Percentiles rank a stretch among this genome's conserved stretches.
These are phyloP conservation scores for Lactifluus hygrophoroides DNA, from an alignment of 768 basidiomycete genomes.

Conservation along the genomic window DNA sequence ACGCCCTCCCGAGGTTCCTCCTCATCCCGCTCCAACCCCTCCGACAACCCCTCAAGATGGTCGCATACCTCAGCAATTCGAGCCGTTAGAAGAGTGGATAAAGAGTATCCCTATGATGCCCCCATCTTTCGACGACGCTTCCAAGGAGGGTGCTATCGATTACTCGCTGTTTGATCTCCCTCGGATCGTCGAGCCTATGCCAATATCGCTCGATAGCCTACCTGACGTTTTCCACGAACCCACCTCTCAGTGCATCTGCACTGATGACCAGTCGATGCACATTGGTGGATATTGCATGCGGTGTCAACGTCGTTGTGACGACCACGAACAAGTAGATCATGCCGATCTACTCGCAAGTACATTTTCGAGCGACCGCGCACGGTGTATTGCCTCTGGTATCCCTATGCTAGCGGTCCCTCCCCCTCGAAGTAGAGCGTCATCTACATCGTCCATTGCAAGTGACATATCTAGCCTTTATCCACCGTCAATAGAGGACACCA, in stretches of 20 bases:
- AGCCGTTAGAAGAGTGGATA: conserved; percentile 20
- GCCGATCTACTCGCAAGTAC: background rate
- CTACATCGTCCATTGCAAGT: conserved; percentile 17
- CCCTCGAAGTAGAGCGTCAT: conserved; percentile 18
- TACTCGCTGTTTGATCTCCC: conserved; percentile 3
- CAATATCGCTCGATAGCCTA: conserved; percentile 12
- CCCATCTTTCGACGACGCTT: conserved; percentile 4
- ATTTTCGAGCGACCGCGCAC: background rate
- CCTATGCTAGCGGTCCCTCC: conserved; percentile 10
- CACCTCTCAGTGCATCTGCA: conserved; percentile 7
- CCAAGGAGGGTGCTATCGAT: background rate
- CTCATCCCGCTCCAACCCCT: conserved; percentile 18
- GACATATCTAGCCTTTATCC: conserved; percentile 16
- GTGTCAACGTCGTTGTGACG: conserved; percentile 15
- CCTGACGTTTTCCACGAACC: conserved; percentile 27
- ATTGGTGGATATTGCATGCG: conserved; percentile 13
- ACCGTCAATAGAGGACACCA: conserved; percentile 12
- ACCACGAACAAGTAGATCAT: conserved; percentile 9
- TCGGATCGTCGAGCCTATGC: conserved; percentile 15
- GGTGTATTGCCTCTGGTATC: conserved; percentile 1
- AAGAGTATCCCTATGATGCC: conserved; percentile 14
- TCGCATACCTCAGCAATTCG: conserved; percentile 14
- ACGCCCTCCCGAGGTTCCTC: conserved; percentile 8
- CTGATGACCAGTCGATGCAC: background rate
- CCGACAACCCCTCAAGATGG: conserved; percentile 19